phyloP scores from a whole-genome alignment of 305 asterid species.

The Fraxinus velutina region DNA sequence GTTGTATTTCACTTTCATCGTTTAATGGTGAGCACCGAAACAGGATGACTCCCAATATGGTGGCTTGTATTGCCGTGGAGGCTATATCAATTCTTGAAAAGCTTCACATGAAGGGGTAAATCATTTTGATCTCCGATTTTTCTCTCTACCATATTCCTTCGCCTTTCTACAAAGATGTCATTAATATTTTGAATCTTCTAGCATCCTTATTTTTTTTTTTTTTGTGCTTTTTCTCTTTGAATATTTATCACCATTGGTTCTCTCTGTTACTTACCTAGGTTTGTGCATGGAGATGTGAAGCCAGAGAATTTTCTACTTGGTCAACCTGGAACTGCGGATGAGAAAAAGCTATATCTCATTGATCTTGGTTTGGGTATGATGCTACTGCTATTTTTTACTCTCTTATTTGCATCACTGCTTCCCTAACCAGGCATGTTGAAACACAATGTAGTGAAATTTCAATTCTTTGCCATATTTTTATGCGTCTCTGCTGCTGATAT shows the following conservation, averaged over 20 bases:
- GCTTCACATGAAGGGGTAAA: constrained; percentile 89
- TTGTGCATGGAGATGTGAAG: constrained; percentile 98
- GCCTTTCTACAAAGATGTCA: background rate
- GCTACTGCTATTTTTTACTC: no score
- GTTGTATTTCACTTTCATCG: background rate
- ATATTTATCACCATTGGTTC: background rate
- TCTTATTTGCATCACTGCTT: no score
- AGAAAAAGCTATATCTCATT: no score
- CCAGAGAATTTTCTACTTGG: constrained; percentile 43
- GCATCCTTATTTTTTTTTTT: background rate
- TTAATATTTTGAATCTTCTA: background rate
- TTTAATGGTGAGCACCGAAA: constrained; percentile 32
- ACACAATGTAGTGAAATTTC: no score
- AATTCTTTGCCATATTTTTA: no score
- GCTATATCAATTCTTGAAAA: constrained; percentile 95
- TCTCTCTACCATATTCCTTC: background rate
- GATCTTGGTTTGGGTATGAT: no score
- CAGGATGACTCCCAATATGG: constrained; percentile 99
- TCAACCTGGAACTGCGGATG: no score
- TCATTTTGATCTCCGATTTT: background rate
- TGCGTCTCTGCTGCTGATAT: no score
- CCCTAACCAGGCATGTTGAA: no score
- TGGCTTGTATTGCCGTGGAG: constrained; percentile 95
- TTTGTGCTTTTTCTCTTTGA: background rate
- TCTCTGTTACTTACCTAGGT: constrained; percentile 41